Evolutionary conservation across 1,284 basidiomycete genomes (phyloP), one percentile per base, ranked within the genome.

Genomic region (Boletellus deceptivus): DNA sequence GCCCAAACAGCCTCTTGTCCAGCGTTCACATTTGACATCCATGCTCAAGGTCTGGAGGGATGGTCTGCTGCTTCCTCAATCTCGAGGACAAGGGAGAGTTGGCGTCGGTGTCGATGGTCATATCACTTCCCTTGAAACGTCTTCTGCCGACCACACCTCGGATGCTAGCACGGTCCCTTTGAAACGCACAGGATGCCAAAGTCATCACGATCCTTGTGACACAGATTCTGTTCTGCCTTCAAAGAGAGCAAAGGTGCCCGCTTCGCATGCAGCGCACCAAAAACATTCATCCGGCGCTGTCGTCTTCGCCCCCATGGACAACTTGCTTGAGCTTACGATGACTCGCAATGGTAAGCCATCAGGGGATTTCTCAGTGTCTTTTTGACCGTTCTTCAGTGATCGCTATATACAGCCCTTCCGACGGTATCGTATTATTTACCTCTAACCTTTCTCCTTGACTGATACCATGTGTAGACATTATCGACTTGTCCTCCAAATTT

Each of bases 11-110:
- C 25, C 17, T 25, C 24, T 40, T 40, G 18, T 41, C 25, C 39
- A 17, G 29, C 10, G 10, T 41, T 42, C 9, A 29, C 16, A 25
- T 6, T 17, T 29, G 27, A 25, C 38, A 24, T 22, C 27, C 9
- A 83, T 84, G 81, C 66, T 82, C 55, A 79, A 76, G 46, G 65
- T 75, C 49, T 79, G 79, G 76, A 80, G 76, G 61, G 68, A 78
- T 18, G 27, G 27, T 29, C 4, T 13, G 4, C 29, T 31, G 5
- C 29, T 31, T 31, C 11, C 29, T 29, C 27, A 29, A 31, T 4
- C 40, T 14, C 39, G 5, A 53, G 61, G 58, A 52, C 58, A 55
- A 62, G 67, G 64, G 70, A 68, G 65, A 62, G 49, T 60, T 57
- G 63, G 61, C 58, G 56, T 57, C 57, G 62, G 59, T 55, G 25